A percentile compares a stretch with the other conserved stretches of the same genome.
Evolutionary conservation across 2,329 filamentous ascomycete species (phyloP).

Genomic region (Alternaria sp.): DNA sequence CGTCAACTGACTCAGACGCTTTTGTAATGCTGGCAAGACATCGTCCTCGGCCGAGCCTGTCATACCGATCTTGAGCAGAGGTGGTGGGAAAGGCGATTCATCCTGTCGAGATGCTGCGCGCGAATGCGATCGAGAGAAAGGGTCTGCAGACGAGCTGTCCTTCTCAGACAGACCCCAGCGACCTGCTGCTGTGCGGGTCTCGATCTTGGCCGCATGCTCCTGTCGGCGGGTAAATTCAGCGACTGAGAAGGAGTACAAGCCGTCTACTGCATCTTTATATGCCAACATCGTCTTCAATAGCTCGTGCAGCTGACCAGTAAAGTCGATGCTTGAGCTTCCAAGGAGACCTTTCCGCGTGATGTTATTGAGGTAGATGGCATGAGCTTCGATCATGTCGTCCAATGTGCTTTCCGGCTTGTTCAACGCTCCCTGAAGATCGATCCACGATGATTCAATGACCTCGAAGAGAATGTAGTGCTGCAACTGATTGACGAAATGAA

Average conservation of each 20-base stretch:
- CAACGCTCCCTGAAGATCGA: slow-evolving; percentile 83
- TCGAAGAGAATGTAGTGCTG: slow-evolving; percentile 99
- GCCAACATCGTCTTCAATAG: slow-evolving; percentile 92
- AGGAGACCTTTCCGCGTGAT: slow-evolving; percentile 97
- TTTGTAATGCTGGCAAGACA: slow-evolving; percentile 78
- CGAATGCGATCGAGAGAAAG: slow-evolving; percentile 26
- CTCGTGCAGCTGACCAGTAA: slow-evolving; percentile 90
- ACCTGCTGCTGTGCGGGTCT: slow-evolving; percentile 70
- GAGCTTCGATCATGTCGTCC: slow-evolving; percentile 92
- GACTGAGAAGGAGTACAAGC: slow-evolving; percentile 92
- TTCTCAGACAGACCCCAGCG: slow-evolving; percentile 70
- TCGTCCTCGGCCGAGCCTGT: slow-evolving; percentile 62
- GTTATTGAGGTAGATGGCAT: slow-evolving; percentile 87
- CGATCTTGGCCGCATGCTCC: slow-evolving; percentile 78
- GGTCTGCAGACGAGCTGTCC: slow-evolving; percentile 44
- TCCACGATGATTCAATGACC: slow-evolving; percentile 97
- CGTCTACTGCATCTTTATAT: slow-evolving; percentile 93
- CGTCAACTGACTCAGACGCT: slow-evolving; percentile 76
- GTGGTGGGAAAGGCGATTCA: slow-evolving; percentile 56
- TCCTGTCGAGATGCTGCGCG: slow-evolving; percentile 40
- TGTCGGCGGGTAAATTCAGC: slow-evolving; percentile 94
- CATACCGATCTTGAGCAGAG: slow-evolving; percentile 45
- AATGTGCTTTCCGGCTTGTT: slow-evolving; percentile 87
- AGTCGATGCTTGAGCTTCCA: slow-evolving; percentile 75
- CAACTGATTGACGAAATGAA: slow-evolving; percentile 95